Evolutionary conservation across 108 stramenopile genomes (phyloP), one percentile per base, ranked within the genome.

Genomic region (Nitzschia putrida): DNA sequence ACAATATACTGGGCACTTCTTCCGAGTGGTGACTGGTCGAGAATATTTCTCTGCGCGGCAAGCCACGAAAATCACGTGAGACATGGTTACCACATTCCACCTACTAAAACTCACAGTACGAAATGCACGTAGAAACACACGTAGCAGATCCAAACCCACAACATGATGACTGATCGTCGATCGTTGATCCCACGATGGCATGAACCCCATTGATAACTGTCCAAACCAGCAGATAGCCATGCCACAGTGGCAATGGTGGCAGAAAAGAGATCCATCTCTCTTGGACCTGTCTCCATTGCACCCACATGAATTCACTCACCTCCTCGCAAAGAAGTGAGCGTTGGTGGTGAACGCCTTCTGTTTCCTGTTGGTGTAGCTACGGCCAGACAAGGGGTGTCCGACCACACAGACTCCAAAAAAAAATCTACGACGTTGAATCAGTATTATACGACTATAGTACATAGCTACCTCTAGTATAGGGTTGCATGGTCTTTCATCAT

Each of bases 281-380:
- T 3, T 34, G 29, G 29, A 34, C 29, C 29, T 34, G 29, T 34
- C 4, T 1, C 29, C 29, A 34, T 34, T 34, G 29, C 29, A 34
- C 29, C 29, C 29, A 34, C 29, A 34, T n/a, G n/a, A n/a, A n/a
- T n/a, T 34, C 18, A 68, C 67, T 21, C 24, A 68, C 67, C 67
- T 68, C 24, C 67, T 68, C 67, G 67, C 67, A 39, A 68, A 68
- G 52, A 68, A 68, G 67, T 68, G 67, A 66, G 40, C 44, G 38
- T 37, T 20, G 54, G 22, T 24, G 20, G 54, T 55, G 29, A 34
- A 1, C 49, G 49, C 2, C 18, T n/a, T n/a, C n/a, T n/a, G n/a
- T n/a, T n/a, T n/a, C n/a, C n/a, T n/a, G n/a, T n/a, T n/a, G n/a
- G n/a, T n/a, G n/a, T n/a, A n/a, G n/a, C n/a, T n/a, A n/a, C n/a